phyloP scores from a whole-genome alignment of 805 yeast species.

The Candida incommunis region DNA sequence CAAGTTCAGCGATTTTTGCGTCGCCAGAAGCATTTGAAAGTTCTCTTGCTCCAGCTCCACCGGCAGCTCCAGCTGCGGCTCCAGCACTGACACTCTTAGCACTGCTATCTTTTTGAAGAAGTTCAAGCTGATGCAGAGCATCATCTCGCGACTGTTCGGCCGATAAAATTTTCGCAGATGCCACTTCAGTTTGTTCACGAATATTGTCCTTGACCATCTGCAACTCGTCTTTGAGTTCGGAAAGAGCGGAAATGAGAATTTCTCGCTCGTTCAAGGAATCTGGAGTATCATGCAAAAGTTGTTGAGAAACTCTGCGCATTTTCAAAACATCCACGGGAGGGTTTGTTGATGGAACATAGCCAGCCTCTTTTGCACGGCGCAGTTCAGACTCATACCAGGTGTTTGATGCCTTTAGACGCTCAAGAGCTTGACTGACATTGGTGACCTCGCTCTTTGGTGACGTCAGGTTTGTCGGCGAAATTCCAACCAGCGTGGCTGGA shows the following conservation, averaged over 20 bases:
- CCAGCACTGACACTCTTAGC: slow-evolving; percentile 4
- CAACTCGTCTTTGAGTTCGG: slow-evolving; percentile 15
- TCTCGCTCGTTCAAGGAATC: slow-evolving; percentile 14
- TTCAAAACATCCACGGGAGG: slow-evolving; percentile 16
- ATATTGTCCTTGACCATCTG: slow-evolving; percentile 12
- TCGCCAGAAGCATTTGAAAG: not conserved
- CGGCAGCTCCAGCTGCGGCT: slow-evolving; percentile 3
- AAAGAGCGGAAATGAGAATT: slow-evolving; percentile 14
- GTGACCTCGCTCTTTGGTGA: slow-evolving; percentile 3
- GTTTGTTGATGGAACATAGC: slow-evolving; percentile 14
- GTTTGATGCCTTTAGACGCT: slow-evolving; percentile 17
- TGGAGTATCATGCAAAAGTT: slow-evolving; percentile 14
- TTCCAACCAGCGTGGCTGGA: slow-evolving; percentile 7
- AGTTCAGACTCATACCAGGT: slow-evolving; percentile 19
- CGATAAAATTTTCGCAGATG: slow-evolving; percentile 11
- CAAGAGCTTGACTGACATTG: slow-evolving; percentile 11
- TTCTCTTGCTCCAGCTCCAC: slow-evolving; percentile 3
- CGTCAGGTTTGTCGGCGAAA: slow-evolving; percentile 3
- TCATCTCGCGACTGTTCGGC: slow-evolving; percentile 13
- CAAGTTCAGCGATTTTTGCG: slow-evolving; percentile 8
- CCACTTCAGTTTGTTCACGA: slow-evolving; percentile 13
- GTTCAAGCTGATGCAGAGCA: not conserved
- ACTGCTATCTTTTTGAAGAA: not conserved
- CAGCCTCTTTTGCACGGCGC: slow-evolving; percentile 14
- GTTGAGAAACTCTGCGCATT: slow-evolving; percentile 16